phyloP scores from a whole-genome alignment of 495 filamentous ascomycete species.

The Hypoxylon perforatum region DNA sequence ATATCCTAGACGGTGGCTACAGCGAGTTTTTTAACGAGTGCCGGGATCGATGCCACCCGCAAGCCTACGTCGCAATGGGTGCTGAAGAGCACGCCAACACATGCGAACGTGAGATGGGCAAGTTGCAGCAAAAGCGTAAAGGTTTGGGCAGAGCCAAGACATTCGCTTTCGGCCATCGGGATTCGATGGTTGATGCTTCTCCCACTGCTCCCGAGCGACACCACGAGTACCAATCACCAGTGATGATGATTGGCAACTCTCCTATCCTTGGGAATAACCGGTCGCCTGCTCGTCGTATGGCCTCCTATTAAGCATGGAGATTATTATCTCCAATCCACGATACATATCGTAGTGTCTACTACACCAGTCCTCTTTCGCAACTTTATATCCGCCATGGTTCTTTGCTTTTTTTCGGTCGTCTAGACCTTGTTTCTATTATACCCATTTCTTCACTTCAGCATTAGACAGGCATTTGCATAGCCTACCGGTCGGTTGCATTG shows the following conservation, averaged over 20 bases:
- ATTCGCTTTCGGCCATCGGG: slow-evolving; percentile 85
- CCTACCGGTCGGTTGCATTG: slow-evolving; percentile 43
- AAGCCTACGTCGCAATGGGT: slow-evolving; percentile 96
- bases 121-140: slow-evolving; percentile 78
- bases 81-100: slow-evolving; percentile 87
- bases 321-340: slow-evolving; percentile 11
- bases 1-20: slow-evolving; percentile 97
- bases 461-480: slow-evolving; percentile 48
- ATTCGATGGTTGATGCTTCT: slow-evolving; percentile 75
- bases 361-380: neutral
- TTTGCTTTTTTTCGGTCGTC: slow-evolving; percentile 22
- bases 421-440: slow-evolving; percentile 36
- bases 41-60: slow-evolving; percentile 83
- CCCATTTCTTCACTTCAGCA: slow-evolving; percentile 39
- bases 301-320: slow-evolving; percentile 67
- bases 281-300: slow-evolving; percentile 73
- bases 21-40: slow-evolving; percentile 87
- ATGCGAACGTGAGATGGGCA: slow-evolving; percentile 93
- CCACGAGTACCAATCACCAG: slow-evolving; percentile 51
- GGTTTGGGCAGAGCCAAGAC: slow-evolving; percentile 91
- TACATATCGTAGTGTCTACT: neutral
- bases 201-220: slow-evolving; percentile 74
- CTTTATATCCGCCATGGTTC: slow-evolving; percentile 15
- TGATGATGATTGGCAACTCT: slow-evolving; percentile 64
- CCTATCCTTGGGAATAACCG: slow-evolving; percentile 64